Evolutionary conservation across 2,329 filamentous ascomycete genomes (phyloP).

Genomic region (Microsporum audouinii): DNA sequence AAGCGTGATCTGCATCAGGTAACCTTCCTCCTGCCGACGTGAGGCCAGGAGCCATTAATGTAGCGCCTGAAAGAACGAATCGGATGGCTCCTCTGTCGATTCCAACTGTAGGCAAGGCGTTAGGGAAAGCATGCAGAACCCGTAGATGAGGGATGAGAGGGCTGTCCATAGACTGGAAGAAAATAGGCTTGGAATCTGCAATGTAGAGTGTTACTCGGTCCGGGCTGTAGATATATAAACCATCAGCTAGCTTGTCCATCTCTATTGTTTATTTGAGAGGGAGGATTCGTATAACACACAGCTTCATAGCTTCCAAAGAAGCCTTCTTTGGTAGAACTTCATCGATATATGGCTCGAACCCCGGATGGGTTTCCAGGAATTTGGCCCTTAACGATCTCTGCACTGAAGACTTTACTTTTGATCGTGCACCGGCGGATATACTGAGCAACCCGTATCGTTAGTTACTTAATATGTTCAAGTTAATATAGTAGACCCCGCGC

Average conservation of each 20-base stretch:
- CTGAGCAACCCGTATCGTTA: constrained; percentile 8
- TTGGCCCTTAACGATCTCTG: constrained; percentile 77
- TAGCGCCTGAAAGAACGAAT: constrained; percentile 86
- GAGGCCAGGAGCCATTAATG: constrained; percentile 89
- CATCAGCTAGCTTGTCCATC: neutral
- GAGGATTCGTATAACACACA: constrained; percentile 36
- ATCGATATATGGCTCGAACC: constrained; percentile 78
- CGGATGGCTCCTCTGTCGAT: constrained; percentile 95
- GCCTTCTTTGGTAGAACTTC: constrained; percentile 92
- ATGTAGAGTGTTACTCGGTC: constrained; percentile 85
- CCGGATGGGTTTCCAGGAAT: constrained; percentile 72
- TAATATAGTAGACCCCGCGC: neutral
- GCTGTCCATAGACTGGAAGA: constrained; percentile 76
- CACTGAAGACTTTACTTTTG: constrained; percentile 94
- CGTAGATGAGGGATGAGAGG: constrained; percentile 76
- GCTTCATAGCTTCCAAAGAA: constrained; percentile 79
- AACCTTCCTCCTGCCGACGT: constrained; percentile 73
- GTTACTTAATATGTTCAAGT: neutral
- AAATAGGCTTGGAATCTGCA: constrained; percentile 64
- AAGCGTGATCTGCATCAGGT: constrained; percentile 51
- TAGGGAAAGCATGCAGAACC: constrained; percentile 81
- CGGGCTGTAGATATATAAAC: constrained; percentile 41
- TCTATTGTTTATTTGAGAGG: neutral
- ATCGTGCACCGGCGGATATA: constrained; percentile 28
- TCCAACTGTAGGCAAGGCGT: constrained; percentile 69